A percentile compares a stretch with the other conserved stretches of the same genome.
phyloP scores from a whole-genome alignment of 208 protist genomes.

The Wallacemonas sp. region DNA sequence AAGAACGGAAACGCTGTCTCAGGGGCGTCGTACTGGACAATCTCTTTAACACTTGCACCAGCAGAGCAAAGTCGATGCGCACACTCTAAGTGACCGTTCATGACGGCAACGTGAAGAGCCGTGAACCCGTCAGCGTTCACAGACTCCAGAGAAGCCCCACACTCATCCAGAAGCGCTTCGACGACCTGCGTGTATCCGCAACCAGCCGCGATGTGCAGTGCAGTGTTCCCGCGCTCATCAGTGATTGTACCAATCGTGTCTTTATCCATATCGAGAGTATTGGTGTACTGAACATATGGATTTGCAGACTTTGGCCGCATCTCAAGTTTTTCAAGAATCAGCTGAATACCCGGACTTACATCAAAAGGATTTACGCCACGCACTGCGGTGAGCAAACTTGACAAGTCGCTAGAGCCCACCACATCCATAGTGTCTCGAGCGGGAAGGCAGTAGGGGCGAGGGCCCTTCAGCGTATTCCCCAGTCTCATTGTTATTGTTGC shows the following conservation, averaged over 20 bases:
- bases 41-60: constrained; percentile 24
- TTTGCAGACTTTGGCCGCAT: constrained; percentile 30
- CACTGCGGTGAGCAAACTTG: constrained; percentile 43
- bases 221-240: constrained; percentile 41
- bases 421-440: constrained; percentile 47
- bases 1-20: not conserved
- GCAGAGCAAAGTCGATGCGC: constrained; percentile 27
- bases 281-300: constrained; percentile 28
- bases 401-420: constrained; percentile 47
- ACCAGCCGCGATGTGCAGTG: constrained; percentile 47
- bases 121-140: constrained; percentile 39
- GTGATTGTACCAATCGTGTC: not conserved
- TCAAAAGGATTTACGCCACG: constrained; percentile 63
- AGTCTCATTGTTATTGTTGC: constrained; percentile 3
- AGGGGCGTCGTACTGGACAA: constrained; percentile 13
- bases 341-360: constrained; percentile 55
- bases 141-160: constrained; percentile 33
- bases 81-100: constrained; percentile 36
- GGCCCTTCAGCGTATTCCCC: constrained; percentile 16
- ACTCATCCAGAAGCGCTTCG: constrained; percentile 33
- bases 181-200: constrained; percentile 32
- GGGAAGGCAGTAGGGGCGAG: constrained; percentile 22
- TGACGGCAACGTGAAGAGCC: constrained; percentile 46
- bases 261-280: constrained; percentile 29
- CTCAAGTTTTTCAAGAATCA: constrained; percentile 35